Evolutionary conservation across 495 filamentous ascomycete genomes (phyloP), one percentile per base, ranked within the genome.

Genomic region (Usnea hakonensis): DNA sequence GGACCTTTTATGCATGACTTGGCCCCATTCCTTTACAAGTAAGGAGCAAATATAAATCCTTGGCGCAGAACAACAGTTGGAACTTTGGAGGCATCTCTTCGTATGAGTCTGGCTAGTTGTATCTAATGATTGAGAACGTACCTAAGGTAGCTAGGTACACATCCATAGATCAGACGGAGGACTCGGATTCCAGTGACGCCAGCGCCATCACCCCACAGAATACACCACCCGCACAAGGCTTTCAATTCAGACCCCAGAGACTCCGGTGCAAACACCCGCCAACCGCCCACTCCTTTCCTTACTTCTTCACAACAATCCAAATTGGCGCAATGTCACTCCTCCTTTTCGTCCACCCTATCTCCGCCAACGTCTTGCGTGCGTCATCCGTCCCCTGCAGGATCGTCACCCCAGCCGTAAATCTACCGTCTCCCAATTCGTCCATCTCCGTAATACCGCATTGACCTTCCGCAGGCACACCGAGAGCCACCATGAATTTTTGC

Each of bases 401-500:
- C 8, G 65, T 65, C 1, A 16, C 40, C 9, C 65, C 68, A 4
- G 36, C 63, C 23, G 16, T 23, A 60, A 63, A 73, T n/a, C 26
- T 50, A 21, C 60, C 65, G 54, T 70, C 63, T 1, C 70, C 70
- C 36, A 56, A 0, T 23, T 72, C 63, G 14, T 67, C 23, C n/a
- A 61, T n/a, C 38, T 70, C 63, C 28, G 64, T 67, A 5, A 72
- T 36, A 0, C 67, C 67, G 14, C 0, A 17, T 0, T n/a, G 10
- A 2, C 19, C 40, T n/a, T 56, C 60, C 14, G 58, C 44, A 0
- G 38, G 60, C n/a, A 26, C 43, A 11, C 55, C 43, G 11, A 38
- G 59, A 19, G 60, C 44, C 21, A 61, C 13, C 32, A 70, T 70
- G 11, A 70, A 23, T 14, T 71, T 63, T 11, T 30, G 36, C 14